Conservation (phyloP, 2,329 filamentous ascomycete species). For the Sarocladium kiliense region DNA sequence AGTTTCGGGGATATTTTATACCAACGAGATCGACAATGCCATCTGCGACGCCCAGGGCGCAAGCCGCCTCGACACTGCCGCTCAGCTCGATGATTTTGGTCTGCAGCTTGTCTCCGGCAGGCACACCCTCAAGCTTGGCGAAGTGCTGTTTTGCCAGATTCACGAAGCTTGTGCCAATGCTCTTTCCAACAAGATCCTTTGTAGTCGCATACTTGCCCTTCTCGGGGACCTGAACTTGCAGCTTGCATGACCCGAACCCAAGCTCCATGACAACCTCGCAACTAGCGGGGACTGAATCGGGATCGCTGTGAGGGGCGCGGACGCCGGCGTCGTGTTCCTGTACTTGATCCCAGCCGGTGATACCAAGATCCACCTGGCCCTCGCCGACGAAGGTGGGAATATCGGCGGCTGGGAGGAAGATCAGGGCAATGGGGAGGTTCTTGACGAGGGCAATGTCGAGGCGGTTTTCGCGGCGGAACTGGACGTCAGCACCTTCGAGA, state of each 20-base stretch:
- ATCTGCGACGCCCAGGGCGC: conserved; percentile 90
- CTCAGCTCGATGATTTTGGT: conserved; percentile 93
- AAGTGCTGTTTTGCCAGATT: conserved; percentile 82
- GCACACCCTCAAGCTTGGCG: conserved; percentile 61
- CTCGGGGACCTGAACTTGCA: conserved; percentile 94
- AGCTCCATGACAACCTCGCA: conserved; percentile 88
- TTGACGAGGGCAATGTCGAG: conserved; percentile 97
- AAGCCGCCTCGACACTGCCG: conserved; percentile 95
- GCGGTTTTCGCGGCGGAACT: conserved; percentile 90
- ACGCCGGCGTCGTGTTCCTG: conserved; percentile 76
- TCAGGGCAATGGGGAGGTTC: conserved; percentile 85
- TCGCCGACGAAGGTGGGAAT: conserved; percentile 97
- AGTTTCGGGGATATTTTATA: conserved; percentile 49
- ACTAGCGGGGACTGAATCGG: conserved; percentile 44
- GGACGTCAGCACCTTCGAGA: conserved; percentile 88
- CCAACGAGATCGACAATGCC: conserved; percentile 97
- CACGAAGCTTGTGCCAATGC: conserved; percentile 93
- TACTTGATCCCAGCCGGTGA: conserved; percentile 90
- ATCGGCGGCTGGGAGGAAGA: conserved; percentile 95
- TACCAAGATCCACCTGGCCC: conserved; percentile 87
- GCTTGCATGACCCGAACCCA: conserved; percentile 82
- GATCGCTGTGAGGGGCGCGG: conserved; percentile 41
- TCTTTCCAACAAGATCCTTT: conserved; percentile 81
- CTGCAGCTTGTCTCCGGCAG: conserved; percentile 52
- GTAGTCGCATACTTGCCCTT: conserved; percentile 68